Evolutionary conservation across 805 yeast species (phyloP).

Genomic region (Kodamaea sagamina): DNA sequence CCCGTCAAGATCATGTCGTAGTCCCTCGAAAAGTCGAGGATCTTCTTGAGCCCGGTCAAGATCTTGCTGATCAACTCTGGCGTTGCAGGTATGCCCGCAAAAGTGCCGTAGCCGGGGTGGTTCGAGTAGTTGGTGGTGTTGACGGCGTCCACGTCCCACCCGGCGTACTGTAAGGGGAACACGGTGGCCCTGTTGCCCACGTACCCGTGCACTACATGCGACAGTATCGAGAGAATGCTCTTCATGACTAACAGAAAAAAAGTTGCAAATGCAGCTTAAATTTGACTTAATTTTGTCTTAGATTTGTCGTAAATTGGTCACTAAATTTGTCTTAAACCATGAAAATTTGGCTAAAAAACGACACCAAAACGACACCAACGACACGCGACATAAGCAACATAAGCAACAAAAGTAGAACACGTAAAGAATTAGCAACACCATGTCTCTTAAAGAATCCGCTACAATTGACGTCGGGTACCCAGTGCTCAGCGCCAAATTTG

Average conservation of each 20-base stretch:
- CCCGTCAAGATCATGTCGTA: constrained; percentile 79
- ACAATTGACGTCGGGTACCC: constrained; percentile 65
- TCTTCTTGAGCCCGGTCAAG: constrained; percentile 54
- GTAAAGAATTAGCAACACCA: constrained; percentile 13
- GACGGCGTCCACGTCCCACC: constrained; percentile 91
- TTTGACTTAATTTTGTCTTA: neutral
- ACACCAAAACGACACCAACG: neutral
- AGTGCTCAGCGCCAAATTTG: constrained; percentile 74
- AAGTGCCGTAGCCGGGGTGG: constrained; percentile 83
- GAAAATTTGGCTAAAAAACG: neutral
- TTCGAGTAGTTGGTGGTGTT: constrained; percentile 89
- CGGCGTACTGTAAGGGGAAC: constrained; percentile 80
- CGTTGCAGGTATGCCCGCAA: constrained; percentile 57
- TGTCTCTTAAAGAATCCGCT: constrained; percentile 39
- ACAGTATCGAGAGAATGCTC: constrained; percentile 49
- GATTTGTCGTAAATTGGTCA: too few relatives aligned
- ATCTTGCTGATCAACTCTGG: constrained; percentile 50
- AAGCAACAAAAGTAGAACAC: constrained; percentile 5
- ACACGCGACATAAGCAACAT: constrained; percentile 2
- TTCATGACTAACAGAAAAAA: constrained; percentile 4
- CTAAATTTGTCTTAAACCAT: neutral
- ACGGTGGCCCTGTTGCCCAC: constrained; percentile 93
- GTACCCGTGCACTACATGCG: constrained; percentile 94
- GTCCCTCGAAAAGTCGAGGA: constrained; percentile 35
- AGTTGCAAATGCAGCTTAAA: too few relatives aligned